A percentile compares a stretch with the other conserved stretches of the same genome.
Conservation (phyloP, 2,329 filamentous ascomycete genomes). For the Fusarium sp. region DNA sequence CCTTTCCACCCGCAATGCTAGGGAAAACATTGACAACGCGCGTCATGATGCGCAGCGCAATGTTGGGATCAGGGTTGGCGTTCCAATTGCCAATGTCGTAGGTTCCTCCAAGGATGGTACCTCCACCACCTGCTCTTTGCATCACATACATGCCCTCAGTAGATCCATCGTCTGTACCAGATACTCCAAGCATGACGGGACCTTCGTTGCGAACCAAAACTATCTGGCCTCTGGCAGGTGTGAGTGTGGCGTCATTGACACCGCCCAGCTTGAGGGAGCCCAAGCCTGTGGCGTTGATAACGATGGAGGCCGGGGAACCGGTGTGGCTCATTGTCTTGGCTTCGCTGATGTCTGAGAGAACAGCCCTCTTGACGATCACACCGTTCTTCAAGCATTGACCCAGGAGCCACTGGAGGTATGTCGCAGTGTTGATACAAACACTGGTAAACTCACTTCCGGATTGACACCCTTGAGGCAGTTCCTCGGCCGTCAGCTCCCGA, state of each 20-base stretch:
- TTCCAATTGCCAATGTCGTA: slow-evolving; percentile 86
- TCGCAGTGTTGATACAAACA: slow-evolving; percentile 88
- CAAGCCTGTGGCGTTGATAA: slow-evolving; percentile 88
- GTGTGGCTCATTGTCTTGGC: slow-evolving; percentile 54
- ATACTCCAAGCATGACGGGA: slow-evolving; percentile 73
- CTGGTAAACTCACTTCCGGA: slow-evolving; percentile 81
- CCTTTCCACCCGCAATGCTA: slow-evolving; percentile 70
- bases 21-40: slow-evolving; percentile 75
- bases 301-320: slow-evolving; percentile 44
- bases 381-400: slow-evolving; percentile 81
- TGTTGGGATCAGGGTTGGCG: slow-evolving; percentile 77
- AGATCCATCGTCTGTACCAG: slow-evolving; percentile 77
- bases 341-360: slow-evolving; percentile 76
- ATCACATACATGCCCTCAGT: slow-evolving; percentile 84
- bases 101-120: slow-evolving; percentile 85
- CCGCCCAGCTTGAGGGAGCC: slow-evolving; percentile 80
- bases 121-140: slow-evolving; percentile 80
- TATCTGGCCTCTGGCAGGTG: slow-evolving; percentile 84
- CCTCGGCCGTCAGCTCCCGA: not conserved
- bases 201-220: slow-evolving; percentile 83
- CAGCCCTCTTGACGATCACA: slow-evolving; percentile 73
- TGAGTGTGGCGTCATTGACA: slow-evolving; percentile 77
- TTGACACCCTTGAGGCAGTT: slow-evolving; percentile 51
- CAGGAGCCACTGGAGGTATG: slow-evolving; percentile 88
- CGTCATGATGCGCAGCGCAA: slow-evolving; percentile 84